Base-by-base conservation (phyloP, 352 stramenopile species). In the Saprolegnia diclina region DNA sequence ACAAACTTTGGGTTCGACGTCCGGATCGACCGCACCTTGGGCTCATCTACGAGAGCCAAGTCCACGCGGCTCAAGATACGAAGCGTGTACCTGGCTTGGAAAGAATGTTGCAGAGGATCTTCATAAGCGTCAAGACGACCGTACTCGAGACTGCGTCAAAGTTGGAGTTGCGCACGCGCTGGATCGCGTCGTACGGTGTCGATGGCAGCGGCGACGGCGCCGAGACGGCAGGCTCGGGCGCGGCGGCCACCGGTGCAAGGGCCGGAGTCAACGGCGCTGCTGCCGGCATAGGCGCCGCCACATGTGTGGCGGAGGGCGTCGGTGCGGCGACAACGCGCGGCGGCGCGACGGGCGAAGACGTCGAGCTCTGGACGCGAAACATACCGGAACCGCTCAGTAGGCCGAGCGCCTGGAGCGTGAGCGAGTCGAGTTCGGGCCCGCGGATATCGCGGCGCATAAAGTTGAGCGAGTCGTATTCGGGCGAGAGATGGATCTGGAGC, bases 71-170 rank as follows among this genome's bases (percentile, higher is more conserved):
- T 32, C 16, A 48, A 44, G 38, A 10, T 24, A 70, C 1, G 24
- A 45, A 14, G 44, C 5, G 56, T 18, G 29, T 76, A 94, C 87
- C 85, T 78, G 79, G 82, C 56, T 90, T 74, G 10, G 86, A 94
- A 22, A 95, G 71, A 24, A 95, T 75, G 63, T 94, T 95, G 13
- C 83, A 82, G 54, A 94, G 72, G 63, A 95, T 92, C 74, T 91
- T 94, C 81, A 94, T 87, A 38, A 96, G 67, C 21, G 84, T 94
- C 40, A 72, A 74, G 32, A 94, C 71, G n/a, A 85, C 76, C 1
- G 59, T 71, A 14, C 74, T 76, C 14, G 85, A 90, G 0, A 87
- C 81, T 10, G 81, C 74, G 71, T 96, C 88, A 68, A 93, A 96
- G 67, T 73, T 86, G 65, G 73, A 85, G 71, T 90, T 76, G 38